Base-by-base conservation (phyloP, 2,329 filamentous ascomycete genomes). In the Cytospora chrysosperma region DNA sequence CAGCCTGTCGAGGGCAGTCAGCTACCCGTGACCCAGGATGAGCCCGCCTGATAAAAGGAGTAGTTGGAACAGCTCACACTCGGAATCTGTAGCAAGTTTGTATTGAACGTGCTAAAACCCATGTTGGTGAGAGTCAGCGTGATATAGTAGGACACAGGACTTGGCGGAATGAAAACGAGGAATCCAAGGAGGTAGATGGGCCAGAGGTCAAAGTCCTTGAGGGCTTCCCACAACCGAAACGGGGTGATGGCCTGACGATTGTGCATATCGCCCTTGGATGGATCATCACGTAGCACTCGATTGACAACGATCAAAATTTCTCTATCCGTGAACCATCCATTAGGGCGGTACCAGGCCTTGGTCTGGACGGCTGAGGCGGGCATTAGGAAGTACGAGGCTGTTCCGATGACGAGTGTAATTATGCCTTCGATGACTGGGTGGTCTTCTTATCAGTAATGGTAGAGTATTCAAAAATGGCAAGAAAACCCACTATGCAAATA, bases 291-390 rank as follows among this genome's bases (percentile, higher is more conserved):
- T 24, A 79, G 71, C 7, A 79, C 73, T 2, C 86, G 78, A 67
- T 87, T 88, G 9, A 87, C 84, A 2, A 87, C 77, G 55, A 88
- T 87, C 28, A 76, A 73, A 43, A 83, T 78, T 69, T 87, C 84
- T 19, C 81, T 80, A 58, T 86, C 83, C 1, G 72, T 81, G 70
- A 87, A 87, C 85, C 85, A 87, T 2, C 81, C 78, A 10, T 79
- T 80, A 0, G 76, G 78, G 0, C 79, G 76, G 67, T 81, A 81
- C 78, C 78, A 81, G 2, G 76, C 77, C 65, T 80, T 81, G 0
- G 81, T 83, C 68, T 82, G 78, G 1, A 78, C 76, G 0, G 75
- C 75, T 0, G 78, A 79, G 1, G 77, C 76, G 0, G 83, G 82
- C 78, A 86, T 82, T 65, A 82, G 77, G 67, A 84, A 81, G 70